phyloP scores from a whole-genome alignment of 2,329 filamentous ascomycete species.

The Neospermospora avenae region DNA sequence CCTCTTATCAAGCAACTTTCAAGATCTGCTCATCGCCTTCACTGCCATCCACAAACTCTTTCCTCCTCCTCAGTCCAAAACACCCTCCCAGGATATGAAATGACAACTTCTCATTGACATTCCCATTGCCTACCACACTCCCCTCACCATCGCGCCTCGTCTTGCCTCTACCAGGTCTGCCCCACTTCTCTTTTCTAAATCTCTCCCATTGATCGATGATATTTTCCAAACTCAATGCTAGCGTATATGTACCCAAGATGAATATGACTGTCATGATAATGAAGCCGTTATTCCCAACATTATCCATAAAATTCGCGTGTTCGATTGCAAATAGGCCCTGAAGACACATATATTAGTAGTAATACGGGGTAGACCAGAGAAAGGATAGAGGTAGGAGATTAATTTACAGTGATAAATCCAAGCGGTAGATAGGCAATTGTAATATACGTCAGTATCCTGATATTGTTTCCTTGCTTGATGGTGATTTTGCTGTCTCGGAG shows the following conservation, averaged over 20 bases:
- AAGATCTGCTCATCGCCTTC: conserved; percentile 7
- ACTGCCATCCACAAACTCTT: not conserved
- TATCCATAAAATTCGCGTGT: conserved; percentile 14
- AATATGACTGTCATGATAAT: conserved; percentile 17
- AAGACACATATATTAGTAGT: not conserved
- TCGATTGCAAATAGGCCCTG: conserved; percentile 18
- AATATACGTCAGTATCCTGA: conserved; percentile 56
- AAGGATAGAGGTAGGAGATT: too few species aligned
- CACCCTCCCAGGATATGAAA: not conserved
- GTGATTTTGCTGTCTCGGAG: conserved; percentile 56
- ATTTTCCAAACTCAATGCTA: conserved; percentile 21
- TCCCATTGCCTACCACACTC: not conserved
- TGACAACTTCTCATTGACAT: not conserved
- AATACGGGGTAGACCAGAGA: not conserved
- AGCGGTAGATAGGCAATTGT: conserved; percentile 59
- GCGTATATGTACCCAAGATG: conserved; percentile 17
- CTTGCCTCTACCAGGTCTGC: not conserved
- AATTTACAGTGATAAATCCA: conserved; percentile 50
- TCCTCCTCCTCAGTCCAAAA: conserved; percentile 8
- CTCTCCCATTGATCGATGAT: conserved; percentile 13
- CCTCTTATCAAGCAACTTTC: not conserved
- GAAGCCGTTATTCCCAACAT: conserved; percentile 13
- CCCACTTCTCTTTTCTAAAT: conserved; percentile 6
- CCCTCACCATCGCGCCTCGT: not conserved
- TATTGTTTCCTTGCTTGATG: conserved; percentile 60